Evolutionary conservation across 345 rosid species (phyloP), one percentile per base, ranked within the genome.

Genomic region (Lepidium africanum): DNA sequence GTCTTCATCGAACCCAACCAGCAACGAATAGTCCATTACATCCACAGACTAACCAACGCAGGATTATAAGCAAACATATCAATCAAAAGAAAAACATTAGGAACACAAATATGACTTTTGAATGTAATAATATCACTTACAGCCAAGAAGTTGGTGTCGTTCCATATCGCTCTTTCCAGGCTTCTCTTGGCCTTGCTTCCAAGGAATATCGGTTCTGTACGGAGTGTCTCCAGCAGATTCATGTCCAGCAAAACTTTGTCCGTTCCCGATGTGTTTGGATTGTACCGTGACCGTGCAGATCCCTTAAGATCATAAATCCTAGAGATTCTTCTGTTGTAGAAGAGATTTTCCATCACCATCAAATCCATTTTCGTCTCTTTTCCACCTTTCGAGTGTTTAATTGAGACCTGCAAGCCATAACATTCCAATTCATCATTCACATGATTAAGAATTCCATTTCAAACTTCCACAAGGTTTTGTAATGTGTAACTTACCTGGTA

Each of bases 281-380:
- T 95, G 76, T 89, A 91, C 5, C 97, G 81, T 15, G 93, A 85
- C 61, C 97, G 80, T 2, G 74, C 77, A 59, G 97, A 95, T 46
- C 99, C 99, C 77, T 95, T 95, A 12, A 89, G 96, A 66, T 95
- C 99, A 55, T 95, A 95, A 14, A 91, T 84, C 70, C 84, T 86
- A 0, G 85, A 81, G 59, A 95, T 85, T 32, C 47, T 86, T 81
- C 99, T 86, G 52, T 79, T 78, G 58, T 77, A 95, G 70, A 95
- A 91, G 37, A 95, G 99, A 77, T 95, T 95, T 85, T 89, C 99
- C 97, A 95, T 95, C 69, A 91, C 97, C 93, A 89, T 87, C 46
- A 91, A 47, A 80, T 95, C 96, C 90, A 91, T 87, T 79, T 91
- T 95, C 17, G 74, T 87, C 77, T 95, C 99, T 76, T 83, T 95